Percentiles rank a stretch among this genome's conserved stretches.
phyloP scores from a whole-genome alignment of 495 filamentous ascomycete species.

The Penicillium tannophilum region DNA sequence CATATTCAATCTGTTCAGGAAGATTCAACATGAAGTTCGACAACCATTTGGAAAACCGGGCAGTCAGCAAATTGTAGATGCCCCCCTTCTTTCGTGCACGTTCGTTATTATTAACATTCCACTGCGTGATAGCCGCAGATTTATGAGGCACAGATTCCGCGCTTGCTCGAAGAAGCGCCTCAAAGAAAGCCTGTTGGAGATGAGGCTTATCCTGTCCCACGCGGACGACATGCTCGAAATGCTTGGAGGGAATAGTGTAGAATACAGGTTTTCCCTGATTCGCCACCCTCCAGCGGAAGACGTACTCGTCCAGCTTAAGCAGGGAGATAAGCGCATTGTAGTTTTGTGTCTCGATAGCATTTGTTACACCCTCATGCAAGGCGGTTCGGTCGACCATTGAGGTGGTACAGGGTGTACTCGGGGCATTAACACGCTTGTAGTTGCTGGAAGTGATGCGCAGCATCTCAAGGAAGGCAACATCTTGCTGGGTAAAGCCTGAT shows the following conservation, averaged over 20 bases:
- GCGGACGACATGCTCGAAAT: constrained; percentile 33
- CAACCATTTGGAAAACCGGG: constrained; percentile 37
- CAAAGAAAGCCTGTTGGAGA: constrained; percentile 32
- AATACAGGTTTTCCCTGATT: constrained; percentile 1
- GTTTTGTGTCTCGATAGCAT: constrained; percentile 35
- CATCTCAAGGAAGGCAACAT: constrained; percentile 36
- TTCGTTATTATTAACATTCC: constrained; percentile 33
- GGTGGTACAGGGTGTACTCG: not conserved
- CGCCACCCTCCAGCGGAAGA: constrained; percentile 23
- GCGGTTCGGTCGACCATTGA: constrained; percentile 27
- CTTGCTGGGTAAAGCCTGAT: constrained; percentile 16
- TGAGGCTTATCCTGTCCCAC: constrained; percentile 22
- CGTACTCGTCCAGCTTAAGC: constrained; percentile 45
- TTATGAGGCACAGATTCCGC: constrained; percentile 43
- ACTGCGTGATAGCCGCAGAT: constrained; percentile 37
- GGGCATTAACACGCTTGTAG: not conserved
- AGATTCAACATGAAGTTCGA: constrained; percentile 38
- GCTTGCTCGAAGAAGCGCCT: constrained; percentile 39
- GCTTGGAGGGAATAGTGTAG: constrained; percentile 33
- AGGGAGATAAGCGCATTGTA: constrained; percentile 32
- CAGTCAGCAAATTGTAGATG: constrained; percentile 11
- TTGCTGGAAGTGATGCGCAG: constrained; percentile 28
- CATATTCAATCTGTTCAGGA: constrained; percentile 28
- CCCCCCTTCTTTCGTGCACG: not conserved
- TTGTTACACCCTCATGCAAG: constrained; percentile 40